Percentiles rank a stretch among this genome's conserved stretches.
Evolutionary conservation across 495 filamentous ascomycete genomes (phyloP).

Genomic region (Aspergillus carlsbadensis): DNA sequence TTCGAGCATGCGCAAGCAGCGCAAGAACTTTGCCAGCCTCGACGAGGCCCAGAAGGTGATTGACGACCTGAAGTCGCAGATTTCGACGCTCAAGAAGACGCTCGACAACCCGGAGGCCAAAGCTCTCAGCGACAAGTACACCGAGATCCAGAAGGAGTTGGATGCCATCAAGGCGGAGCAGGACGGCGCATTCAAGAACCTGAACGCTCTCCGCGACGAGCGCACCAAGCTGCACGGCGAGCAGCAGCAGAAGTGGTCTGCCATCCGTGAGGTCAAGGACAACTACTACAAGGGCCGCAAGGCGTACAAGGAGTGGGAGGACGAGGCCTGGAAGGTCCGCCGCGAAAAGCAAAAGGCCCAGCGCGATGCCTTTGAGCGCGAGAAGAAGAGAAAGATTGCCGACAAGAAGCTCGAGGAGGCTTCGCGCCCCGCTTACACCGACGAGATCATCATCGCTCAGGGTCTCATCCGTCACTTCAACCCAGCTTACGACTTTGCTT

Average conservation of each 20-base stretch:
- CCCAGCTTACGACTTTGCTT: slow-evolving; percentile 66
- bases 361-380: slow-evolving; percentile 69
- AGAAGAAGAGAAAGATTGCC: slow-evolving; percentile 79
- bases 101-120: slow-evolving; percentile 92
- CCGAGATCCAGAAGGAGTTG: slow-evolving; percentile 77
- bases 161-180: slow-evolving; percentile 87
- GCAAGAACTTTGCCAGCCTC: slow-evolving; percentile 84
- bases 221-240: slow-evolving; percentile 75
- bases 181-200: slow-evolving; percentile 80
- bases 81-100: slow-evolving; percentile 78
- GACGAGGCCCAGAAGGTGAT: slow-evolving; percentile 82
- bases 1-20: slow-evolving; percentile 76
- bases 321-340: slow-evolving; percentile 67
- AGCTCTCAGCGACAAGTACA: slow-evolving; percentile 80
- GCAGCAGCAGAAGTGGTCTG: slow-evolving; percentile 78
- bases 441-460: slow-evolving; percentile 85
- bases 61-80: slow-evolving; percentile 77
- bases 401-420: slow-evolving; percentile 87
- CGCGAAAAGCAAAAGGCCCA: slow-evolving; percentile 78
- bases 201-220: slow-evolving; percentile 86
- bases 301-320: slow-evolving; percentile 77
- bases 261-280: slow-evolving; percentile 82
- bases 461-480: slow-evolving; percentile 88
- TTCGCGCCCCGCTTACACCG: slow-evolving; percentile 79
- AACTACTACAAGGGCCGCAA: slow-evolving; percentile 74